Percentiles rank a stretch among this genome's conserved stretches.
These are phyloP conservation scores for Pseudogymnoascus sp. DNA, from an alignment of 2,329 filamentous ascomycete genomes.

Conservation along the genomic window DNA sequence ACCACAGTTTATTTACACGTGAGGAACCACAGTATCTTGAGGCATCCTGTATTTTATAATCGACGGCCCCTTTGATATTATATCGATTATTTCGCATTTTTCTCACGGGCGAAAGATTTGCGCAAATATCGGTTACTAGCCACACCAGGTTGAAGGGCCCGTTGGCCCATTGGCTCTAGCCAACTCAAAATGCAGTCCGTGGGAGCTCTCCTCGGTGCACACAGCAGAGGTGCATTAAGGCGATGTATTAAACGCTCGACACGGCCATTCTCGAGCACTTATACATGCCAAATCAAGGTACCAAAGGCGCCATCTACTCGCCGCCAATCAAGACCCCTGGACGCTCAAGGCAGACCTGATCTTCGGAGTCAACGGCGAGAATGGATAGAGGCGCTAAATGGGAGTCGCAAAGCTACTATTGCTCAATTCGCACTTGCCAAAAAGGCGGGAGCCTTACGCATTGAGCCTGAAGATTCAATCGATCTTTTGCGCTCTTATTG, in stretches of 20 bases:
- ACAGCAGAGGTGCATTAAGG: background rate
- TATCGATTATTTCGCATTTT: background rate
- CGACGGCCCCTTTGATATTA: background rate
- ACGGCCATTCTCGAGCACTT: background rate
- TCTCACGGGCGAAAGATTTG: background rate
- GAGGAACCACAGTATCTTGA: background rate
- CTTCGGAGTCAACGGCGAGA: background rate
- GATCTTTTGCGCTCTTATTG: slow-evolving; percentile 21
- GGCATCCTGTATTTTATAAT: background rate
- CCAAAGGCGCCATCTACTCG: background rate
- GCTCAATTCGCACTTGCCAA: background rate
- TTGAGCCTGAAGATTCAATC: slow-evolving; percentile 19
- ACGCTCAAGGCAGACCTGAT: background rate
- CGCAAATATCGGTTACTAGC: background rate
- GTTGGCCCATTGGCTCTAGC: background rate
- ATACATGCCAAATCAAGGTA: background rate
- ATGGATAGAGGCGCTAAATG: background rate
- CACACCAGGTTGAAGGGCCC: background rate
- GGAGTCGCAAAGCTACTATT: background rate
- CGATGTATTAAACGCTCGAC: background rate
- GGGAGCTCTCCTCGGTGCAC: background rate
- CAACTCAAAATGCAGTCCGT: background rate
- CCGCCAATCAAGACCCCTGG: background rate
- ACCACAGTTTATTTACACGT: slow-evolving; percentile 6
- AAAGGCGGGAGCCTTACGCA: slow-evolving; percentile 17